These are phyloP conservation scores for Bruguiera hainesii DNA, from an alignment of 441 rosid species.

Conservation along the genomic window DNA sequence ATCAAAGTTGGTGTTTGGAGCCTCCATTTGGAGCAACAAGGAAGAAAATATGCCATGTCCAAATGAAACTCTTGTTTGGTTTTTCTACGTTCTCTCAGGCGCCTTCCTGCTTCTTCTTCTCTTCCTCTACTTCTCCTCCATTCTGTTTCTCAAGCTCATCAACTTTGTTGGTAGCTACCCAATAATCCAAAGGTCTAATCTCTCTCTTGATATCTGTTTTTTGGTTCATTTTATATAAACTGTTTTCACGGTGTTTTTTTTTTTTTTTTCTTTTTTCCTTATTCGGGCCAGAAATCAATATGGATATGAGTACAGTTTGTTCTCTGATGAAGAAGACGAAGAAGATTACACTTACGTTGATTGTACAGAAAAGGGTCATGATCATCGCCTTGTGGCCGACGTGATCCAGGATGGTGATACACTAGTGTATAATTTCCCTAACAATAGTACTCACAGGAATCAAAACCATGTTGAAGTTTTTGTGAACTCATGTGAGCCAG, in stretches of 20 bases:
- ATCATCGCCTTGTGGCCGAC: slow-evolving; percentile 58
- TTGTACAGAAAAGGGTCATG: slow-evolving; percentile 23
- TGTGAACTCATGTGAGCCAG: slow-evolving; percentile 21
- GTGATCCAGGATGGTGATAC: slow-evolving; percentile 58
- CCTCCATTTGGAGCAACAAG: slow-evolving; percentile 25
- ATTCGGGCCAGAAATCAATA: slow-evolving; percentile 43
- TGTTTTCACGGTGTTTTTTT: neutral
- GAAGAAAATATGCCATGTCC: slow-evolving; percentile 64
- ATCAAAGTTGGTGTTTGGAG: slow-evolving; percentile 12
- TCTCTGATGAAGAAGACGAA: slow-evolving; percentile 56
- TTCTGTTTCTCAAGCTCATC: slow-evolving; percentile 48
- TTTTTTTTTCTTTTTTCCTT: neutral
- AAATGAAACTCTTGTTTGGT: slow-evolving; percentile 62
- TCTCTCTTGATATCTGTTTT: neutral
- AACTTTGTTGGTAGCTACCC: slow-evolving; percentile 67
- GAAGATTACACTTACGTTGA: slow-evolving; percentile 49
- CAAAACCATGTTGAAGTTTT: slow-evolving; percentile 21
- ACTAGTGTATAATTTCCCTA: slow-evolving; percentile 34
- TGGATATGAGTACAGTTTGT: slow-evolving; percentile 45
- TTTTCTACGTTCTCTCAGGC: slow-evolving; percentile 74
- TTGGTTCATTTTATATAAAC: neutral
- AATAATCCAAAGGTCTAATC: slow-evolving; percentile 52
- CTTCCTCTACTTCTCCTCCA: slow-evolving; percentile 60
- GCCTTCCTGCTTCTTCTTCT: slow-evolving; percentile 63
- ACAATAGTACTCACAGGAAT: slow-evolving; percentile 8